These are phyloP conservation scores for Trypanosomatidae sp. DNA, from an alignment of 208 protist species.

Conservation along the genomic window DNA sequence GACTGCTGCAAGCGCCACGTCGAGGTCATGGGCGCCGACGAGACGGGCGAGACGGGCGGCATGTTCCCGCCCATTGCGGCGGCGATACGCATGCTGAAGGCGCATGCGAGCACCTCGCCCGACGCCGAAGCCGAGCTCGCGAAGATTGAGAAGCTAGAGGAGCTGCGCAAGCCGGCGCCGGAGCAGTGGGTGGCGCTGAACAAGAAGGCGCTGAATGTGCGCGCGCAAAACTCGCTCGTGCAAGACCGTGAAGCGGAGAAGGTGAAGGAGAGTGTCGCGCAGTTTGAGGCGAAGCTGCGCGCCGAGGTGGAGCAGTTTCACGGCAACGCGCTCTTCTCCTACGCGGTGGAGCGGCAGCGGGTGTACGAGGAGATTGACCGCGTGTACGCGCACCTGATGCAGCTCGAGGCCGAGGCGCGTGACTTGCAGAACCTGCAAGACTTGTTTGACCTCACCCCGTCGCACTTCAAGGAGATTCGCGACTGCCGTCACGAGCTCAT, in stretches of 20 bases:
- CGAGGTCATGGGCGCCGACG: constrained; percentile 76
- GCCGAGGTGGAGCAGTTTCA: constrained; percentile 72
- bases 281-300: constrained; percentile 67
- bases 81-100: constrained; percentile 87
- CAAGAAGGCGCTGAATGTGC: constrained; percentile 90
- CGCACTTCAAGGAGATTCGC: constrained; percentile 88
- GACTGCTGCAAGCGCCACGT: constrained; percentile 81
- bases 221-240: constrained; percentile 85
- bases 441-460: constrained; percentile 90
- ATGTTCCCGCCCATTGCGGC: constrained; percentile 88
- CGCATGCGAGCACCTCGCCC: constrained; percentile 64
- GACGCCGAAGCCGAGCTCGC: constrained; percentile 63
- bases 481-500: constrained; percentile 87
- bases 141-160: constrained; percentile 86
- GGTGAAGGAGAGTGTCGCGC: constrained; percentile 77
- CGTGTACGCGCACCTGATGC: constrained; percentile 65
- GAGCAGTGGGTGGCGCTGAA: constrained; percentile 85
- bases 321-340: constrained; percentile 78
- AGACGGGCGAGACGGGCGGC: constrained; percentile 65
- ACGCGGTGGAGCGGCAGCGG: constrained; percentile 38
- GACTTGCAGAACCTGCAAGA: constrained; percentile 88
- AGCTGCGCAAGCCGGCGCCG: constrained; percentile 85
- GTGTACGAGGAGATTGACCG: constrained; percentile 84
- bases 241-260: constrained; percentile 89
- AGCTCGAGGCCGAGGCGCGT: constrained; percentile 79